These are phyloP conservation scores for Papilionanthe hybrid DNA, from an alignment of 116 monocot species.

Conservation along the genomic window DNA sequence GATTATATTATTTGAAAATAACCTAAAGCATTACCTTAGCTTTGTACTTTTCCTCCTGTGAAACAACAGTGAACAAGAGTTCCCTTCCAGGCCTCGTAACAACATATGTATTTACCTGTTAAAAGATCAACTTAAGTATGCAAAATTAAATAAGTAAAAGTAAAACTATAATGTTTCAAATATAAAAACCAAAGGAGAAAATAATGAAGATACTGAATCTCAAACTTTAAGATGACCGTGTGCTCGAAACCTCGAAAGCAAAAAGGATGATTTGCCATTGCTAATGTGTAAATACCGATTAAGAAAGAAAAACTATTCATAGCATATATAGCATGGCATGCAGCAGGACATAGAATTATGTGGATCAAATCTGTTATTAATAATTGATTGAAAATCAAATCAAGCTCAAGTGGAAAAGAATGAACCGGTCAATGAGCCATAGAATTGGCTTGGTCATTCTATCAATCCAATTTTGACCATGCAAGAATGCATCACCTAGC, in stretches of 20 bases:
- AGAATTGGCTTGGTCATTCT: too few species aligned
- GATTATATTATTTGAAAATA: not conserved
- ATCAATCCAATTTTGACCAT: too few species aligned
- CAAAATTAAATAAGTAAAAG: not conserved
- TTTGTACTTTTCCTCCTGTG: conserved; percentile 94
- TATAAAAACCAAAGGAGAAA: not conserved
- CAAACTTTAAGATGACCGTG: not conserved
- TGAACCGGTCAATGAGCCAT: too few species aligned
- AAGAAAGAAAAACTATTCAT: too few species aligned
- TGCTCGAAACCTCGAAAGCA: not conserved
- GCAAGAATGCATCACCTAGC: too few species aligned
- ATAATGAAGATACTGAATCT: not conserved
- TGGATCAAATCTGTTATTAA: too few species aligned
- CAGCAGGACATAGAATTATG: too few species aligned
- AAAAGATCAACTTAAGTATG: not conserved
- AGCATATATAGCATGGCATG: too few species aligned
- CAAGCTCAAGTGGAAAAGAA: too few species aligned
- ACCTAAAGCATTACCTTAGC: conserved; percentile 62
- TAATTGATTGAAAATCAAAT: too few species aligned
- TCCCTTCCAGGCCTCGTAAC: conserved; percentile 93
- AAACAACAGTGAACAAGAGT: conserved; percentile 90
- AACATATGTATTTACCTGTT: conserved; percentile 91
- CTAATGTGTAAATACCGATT: too few species aligned
- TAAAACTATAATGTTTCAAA: not conserved
- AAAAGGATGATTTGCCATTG: not conserved